Evolutionary conservation across 2,329 filamentous ascomycete species (phyloP).

Genomic region (Lachnellula subtilissima): DNA sequence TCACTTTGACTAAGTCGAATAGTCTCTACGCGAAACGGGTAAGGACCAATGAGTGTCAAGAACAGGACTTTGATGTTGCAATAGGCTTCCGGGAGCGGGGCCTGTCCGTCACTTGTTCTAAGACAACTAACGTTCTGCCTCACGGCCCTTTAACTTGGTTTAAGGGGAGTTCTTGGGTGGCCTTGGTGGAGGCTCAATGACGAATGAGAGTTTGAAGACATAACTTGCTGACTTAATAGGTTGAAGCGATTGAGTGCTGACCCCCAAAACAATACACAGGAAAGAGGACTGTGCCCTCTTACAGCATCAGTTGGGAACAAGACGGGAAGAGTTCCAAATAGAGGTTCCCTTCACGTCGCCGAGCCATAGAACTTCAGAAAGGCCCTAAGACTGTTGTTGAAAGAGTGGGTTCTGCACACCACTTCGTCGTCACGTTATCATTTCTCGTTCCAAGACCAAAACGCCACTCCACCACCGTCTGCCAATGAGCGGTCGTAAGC

Average conservation of each 20-base stretch:
- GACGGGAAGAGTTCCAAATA: neutral
- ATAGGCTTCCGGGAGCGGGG: slow-evolving; percentile 18
- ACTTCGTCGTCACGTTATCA: slow-evolving; percentile 28
- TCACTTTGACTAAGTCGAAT: neutral
- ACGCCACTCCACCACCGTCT: slow-evolving; percentile 6
- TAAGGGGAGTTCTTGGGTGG: neutral
- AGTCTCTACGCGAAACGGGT: slow-evolving; percentile 8
- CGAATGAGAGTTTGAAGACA: slow-evolving; percentile 17
- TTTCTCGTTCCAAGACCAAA: slow-evolving; percentile 16
- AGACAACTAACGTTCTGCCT: neutral
- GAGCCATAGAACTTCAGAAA: neutral
- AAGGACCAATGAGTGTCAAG: slow-evolving; percentile 21
- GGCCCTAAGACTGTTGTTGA: slow-evolving; percentile 1
- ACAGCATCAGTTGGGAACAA: neutral
- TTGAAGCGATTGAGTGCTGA: slow-evolving; percentile 22
- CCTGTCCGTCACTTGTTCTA: neutral
- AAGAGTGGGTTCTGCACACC: slow-evolving; percentile 21
- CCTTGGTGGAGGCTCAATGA: neutral
- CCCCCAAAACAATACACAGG: neutral
- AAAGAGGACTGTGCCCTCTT: slow-evolving; percentile 8
- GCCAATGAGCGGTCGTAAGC: slow-evolving; percentile 25
- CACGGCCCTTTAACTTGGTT: neutral
- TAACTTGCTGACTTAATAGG: slow-evolving; percentile 19
- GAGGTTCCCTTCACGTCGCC: neutral
- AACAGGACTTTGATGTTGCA: slow-evolving; percentile 14